Percentiles rank a stretch among this genome's conserved stretches.
phyloP scores from a whole-genome alignment of 306 rosid species.

The Abrus pulchellus region DNA sequence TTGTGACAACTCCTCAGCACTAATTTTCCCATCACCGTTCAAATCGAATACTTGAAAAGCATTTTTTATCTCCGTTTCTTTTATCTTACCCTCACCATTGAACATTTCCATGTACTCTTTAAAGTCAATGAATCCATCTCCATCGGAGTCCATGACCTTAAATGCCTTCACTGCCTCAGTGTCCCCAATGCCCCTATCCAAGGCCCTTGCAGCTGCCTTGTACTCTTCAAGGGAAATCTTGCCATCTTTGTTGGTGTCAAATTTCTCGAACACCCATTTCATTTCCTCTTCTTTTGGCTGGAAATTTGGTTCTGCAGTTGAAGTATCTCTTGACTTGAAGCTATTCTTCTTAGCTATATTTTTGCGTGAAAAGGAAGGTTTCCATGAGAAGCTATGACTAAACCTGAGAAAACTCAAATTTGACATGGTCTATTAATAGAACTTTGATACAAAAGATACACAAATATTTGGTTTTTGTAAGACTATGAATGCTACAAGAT shows the following conservation, averaged over 20 bases:
- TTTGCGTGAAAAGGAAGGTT: constrained; percentile 43
- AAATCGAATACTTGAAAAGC: constrained; percentile 79
- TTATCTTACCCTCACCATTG: constrained; percentile 52
- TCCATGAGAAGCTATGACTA: constrained; percentile 49
- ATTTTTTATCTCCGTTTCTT: constrained; percentile 58
- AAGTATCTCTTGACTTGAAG: constrained; percentile 47
- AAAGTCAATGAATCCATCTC: constrained; percentile 76
- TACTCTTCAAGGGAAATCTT: constrained; percentile 73
- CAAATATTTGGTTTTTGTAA: constrained; percentile 9
- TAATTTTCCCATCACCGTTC: constrained; percentile 84
- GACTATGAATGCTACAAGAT: constrained; percentile 13
- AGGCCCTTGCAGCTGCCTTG: constrained; percentile 63
- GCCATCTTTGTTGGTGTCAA: constrained; percentile 77
- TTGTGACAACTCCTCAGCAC: constrained; percentile 73
- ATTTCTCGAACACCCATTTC: constrained; percentile 78
- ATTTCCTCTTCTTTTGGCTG: constrained; percentile 67
- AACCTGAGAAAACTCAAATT: constrained; percentile 60
- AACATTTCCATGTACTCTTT: constrained; percentile 73
- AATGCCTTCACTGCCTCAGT: constrained; percentile 65
- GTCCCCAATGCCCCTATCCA: constrained; percentile 57
- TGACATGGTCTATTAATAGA: constrained; percentile 42
- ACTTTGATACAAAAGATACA: background rate
- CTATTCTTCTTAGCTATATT: constrained; percentile 41
- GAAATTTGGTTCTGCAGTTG: constrained; percentile 25
- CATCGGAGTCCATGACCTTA: constrained; percentile 65